Conservation (phyloP, 1,139 yeast species). For the Sugiyamaella pinicola region DNA sequence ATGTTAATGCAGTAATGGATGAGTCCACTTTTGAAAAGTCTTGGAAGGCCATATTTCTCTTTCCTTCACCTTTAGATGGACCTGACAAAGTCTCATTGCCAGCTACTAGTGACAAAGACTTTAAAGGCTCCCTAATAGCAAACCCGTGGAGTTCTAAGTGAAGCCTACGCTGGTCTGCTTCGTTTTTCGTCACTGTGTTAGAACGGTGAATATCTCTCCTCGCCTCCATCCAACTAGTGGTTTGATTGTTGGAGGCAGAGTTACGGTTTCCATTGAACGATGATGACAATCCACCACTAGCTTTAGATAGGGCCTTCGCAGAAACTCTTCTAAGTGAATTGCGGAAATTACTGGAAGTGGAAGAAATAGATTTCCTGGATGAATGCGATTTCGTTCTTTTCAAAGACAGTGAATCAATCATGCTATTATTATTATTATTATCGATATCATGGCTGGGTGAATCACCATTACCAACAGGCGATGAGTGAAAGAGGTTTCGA, state of each 20-base stretch:
- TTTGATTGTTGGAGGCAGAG: conserved; percentile 3
- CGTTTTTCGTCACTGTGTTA: conserved; percentile 69
- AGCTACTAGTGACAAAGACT: conserved; percentile 30
- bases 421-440: neutral
- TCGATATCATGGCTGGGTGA: neutral
- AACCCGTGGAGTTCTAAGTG: conserved; percentile 69
- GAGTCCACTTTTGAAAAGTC: conserved; percentile 39
- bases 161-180: conserved; percentile 67
- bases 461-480: neutral
- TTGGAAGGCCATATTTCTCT: conserved; percentile 30
- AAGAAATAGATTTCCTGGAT: conserved; percentile 32
- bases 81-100: conserved; percentile 38
- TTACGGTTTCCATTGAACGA: neutral
- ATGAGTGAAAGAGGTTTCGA: conserved; percentile 50
- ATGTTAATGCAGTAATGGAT: conserved; percentile 35
- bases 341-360: conserved; percentile 28
- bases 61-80: conserved; percentile 31
- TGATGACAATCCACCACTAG: conserved; percentile 7
- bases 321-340: conserved; percentile 24
- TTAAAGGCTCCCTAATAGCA: conserved; percentile 65
- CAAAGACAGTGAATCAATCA: conserved; percentile 21
- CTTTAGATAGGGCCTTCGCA: conserved; percentile 19
- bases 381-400: conserved; percentile 33
- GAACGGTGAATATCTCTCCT: conserved; percentile 71
- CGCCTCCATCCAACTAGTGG: conserved; percentile 50